Evolutionary conservation across 345 rosid genomes (phyloP), one percentile per base, ranked within the genome.

Genomic region (Syzygium aqueum): DNA sequence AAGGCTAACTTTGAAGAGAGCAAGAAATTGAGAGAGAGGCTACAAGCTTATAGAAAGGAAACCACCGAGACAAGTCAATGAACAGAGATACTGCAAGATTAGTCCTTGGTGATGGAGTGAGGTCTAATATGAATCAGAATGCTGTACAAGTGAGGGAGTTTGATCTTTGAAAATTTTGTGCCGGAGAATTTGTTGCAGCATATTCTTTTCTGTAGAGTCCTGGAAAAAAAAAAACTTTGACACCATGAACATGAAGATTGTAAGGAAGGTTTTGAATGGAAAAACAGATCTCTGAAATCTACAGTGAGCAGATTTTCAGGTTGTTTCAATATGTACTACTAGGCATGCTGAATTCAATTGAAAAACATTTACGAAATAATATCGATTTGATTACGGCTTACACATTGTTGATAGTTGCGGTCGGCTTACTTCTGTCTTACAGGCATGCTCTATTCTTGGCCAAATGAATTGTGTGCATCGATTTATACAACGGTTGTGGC

Each of bases 1-100:
- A 97, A 95, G 95, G 97, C 95, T 2, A 97, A 96, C 87, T 96
- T 97, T 6, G 93, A 94, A 88, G 54, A 92, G 90, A 94, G 96
- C 86, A 95, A 94, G 92, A 95, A 92, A 86, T 85, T 90, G 88
- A 93, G 87, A 87, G 96, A 91, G 86, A 93, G 94, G 88, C 94
- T 95, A 87, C 91, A 91, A 85, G 90, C 88, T 85, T 56, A 90
- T 37, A 91, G 96, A 87, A 93, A 89, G 87, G 95, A 94, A 88
- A 85, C 92, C 65, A 91, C 92, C 14, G 92, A 61, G 84, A 67
- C 63, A 19, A 23, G 61, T 51, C 85, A 84, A 6, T 73, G 82
- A 73, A 19, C 82, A 5, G 49, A 37, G 11, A 9, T 19, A 2
- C 49, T 73, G 49, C 82, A 67, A 67, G 78, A 67, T 67, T 10